Evolutionary conservation across 2,329 filamentous ascomycete genomes (phyloP).

Genomic region (Epichloe scottii): DNA sequence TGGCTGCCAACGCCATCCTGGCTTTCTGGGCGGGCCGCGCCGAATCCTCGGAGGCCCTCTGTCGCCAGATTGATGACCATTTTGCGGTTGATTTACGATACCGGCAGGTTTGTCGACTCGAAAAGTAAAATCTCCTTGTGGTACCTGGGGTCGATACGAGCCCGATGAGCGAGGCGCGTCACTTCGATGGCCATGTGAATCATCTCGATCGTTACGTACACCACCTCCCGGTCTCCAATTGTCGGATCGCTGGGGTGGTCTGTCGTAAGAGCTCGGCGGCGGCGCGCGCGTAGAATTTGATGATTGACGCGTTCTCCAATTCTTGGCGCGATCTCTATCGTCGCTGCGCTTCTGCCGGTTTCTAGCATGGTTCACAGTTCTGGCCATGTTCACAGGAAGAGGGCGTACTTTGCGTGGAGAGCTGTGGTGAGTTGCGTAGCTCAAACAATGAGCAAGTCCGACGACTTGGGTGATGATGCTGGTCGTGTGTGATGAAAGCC

Average conservation of each 20-base stretch:
- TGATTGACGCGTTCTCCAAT: conserved; percentile 3
- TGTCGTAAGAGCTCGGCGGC: conserved; percentile 7
- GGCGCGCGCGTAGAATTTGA: conserved; percentile 5
- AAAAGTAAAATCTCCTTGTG: conserved; percentile 43
- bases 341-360: conserved; percentile 6
- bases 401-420: background rate
- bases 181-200: conserved; percentile 11
- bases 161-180: conserved; percentile 14
- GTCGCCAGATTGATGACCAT: conserved; percentile 5
- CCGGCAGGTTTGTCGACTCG: conserved; percentile 39
- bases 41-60: conserved; percentile 14
- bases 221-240: conserved; percentile 18
- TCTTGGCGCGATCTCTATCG: conserved; percentile 5
- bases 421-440: background rate
- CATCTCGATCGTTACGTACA: conserved; percentile 12
- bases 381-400: conserved; percentile 1
- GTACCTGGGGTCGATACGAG: conserved; percentile 20
- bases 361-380: background rate
- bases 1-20: conserved; percentile 22
- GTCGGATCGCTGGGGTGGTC: conserved; percentile 14
- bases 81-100: conserved; percentile 23
- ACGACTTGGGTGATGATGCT: background rate
- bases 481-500: background rate
- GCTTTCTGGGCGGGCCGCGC: conserved; percentile 14
- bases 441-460: background rate